Evolutionary conservation across 2,329 filamentous ascomycete genomes (phyloP).

Genomic region (Hymenoscyphus linearis): DNA sequence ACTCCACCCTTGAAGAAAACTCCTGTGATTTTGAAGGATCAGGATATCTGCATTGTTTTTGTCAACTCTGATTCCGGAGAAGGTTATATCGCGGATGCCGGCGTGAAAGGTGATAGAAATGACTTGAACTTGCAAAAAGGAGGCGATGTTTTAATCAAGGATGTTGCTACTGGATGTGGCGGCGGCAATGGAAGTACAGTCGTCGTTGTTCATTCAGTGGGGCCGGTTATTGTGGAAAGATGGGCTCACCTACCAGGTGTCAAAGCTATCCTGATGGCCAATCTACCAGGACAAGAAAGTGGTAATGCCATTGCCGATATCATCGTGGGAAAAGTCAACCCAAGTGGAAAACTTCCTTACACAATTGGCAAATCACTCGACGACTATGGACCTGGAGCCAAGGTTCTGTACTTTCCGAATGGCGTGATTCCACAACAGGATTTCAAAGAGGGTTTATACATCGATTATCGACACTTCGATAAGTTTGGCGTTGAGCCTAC

Average conservation of each 20-base stretch:
- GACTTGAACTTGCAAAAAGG: conserved; percentile 69
- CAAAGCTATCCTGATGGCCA: conserved; percentile 75
- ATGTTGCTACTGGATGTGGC: conserved; percentile 64
- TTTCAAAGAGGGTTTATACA: conserved; percentile 76
- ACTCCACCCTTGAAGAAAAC: conserved; percentile 41
- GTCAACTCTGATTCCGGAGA: conserved; percentile 81
- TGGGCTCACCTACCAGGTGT: conserved; percentile 76
- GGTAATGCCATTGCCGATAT: conserved; percentile 77
- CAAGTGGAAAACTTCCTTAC: conserved; percentile 71
- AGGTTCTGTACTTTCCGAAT: conserved; percentile 65
- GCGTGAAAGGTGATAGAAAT: conserved; percentile 74
- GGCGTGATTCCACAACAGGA: conserved; percentile 72
- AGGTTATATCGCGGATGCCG: conserved; percentile 59
- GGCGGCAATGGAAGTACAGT: conserved; percentile 61
- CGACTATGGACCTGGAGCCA: conserved; percentile 70
- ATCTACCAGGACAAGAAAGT: conserved; percentile 81
- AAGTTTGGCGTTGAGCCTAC: conserved; percentile 67
- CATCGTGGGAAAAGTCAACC: conserved; percentile 71
- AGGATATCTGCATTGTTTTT: conserved; percentile 83
- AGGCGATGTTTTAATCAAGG: conserved; percentile 69
- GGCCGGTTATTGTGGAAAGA: conserved; percentile 71
- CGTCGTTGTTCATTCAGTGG: conserved; percentile 84
- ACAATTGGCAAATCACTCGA: conserved; percentile 70
- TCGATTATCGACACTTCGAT: conserved; percentile 90
- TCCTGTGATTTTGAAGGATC: conserved; percentile 46